These are phyloP conservation scores for Abortiporus biennis DNA, from an alignment of 1,284 basidiomycete genomes.

Conservation along the genomic window DNA sequence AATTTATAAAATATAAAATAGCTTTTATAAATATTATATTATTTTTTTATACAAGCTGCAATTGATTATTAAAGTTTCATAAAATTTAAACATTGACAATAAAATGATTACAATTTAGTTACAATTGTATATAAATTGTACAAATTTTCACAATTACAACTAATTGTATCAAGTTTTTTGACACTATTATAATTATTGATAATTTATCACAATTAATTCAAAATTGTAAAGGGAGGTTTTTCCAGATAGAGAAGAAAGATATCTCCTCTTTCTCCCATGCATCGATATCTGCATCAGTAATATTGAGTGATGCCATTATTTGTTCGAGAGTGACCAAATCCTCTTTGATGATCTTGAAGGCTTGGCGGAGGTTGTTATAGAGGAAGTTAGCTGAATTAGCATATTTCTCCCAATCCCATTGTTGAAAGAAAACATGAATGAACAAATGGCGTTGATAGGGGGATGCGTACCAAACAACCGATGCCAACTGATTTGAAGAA, in stretches of 20 bases:
- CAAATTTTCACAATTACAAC: too few species aligned
- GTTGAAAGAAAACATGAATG: slow-evolving; percentile 15
- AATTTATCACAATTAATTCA: too few species aligned
- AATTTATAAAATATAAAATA: too few species aligned
- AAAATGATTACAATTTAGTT: too few species aligned
- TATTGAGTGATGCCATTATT: background rate
- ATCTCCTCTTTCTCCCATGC: slow-evolving; percentile 10
- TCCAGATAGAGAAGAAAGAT: slow-evolving; percentile 5
- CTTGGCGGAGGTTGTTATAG: slow-evolving; percentile 15
- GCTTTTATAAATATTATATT: too few species aligned
- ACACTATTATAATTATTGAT: too few species aligned
- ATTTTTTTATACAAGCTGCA: too few species aligned
- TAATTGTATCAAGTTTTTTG: too few species aligned
- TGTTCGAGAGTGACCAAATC: slow-evolving; percentile 2
- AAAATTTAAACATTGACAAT: too few species aligned
- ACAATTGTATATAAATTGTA: too few species aligned
- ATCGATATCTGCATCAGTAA: slow-evolving; percentile 11
- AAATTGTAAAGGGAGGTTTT: too few species aligned
- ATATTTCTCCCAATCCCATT: slow-evolving; percentile 22
- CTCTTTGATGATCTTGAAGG: slow-evolving; percentile 11
- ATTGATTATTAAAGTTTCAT: too few species aligned
- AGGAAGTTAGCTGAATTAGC: slow-evolving; percentile 13
- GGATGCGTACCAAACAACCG: slow-evolving; percentile 16
- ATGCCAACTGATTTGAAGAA: slow-evolving; percentile 17
- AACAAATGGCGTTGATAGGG: slow-evolving; percentile 15